Conservation (phyloP, 2,329 filamentous ascomycete genomes). For the Pseudodiploospora longispora region DNA sequence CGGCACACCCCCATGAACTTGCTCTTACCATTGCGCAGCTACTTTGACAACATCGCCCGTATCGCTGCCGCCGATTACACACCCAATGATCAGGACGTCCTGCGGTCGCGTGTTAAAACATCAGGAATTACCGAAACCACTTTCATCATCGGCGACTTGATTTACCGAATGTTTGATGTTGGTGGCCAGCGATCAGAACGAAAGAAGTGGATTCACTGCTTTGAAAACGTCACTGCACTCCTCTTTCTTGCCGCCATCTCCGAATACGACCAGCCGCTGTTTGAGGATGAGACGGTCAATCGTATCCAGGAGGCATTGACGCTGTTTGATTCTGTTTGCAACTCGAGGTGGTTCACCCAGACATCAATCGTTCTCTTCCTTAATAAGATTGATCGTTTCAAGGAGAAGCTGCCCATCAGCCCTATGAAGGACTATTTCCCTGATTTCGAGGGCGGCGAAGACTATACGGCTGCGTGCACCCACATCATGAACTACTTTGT, state of each 20-base stretch:
- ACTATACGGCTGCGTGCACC: conserved; percentile 92
- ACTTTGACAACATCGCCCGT: conserved; percentile 90
- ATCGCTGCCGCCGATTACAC: conserved; percentile 89
- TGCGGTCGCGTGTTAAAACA: conserved; percentile 93
- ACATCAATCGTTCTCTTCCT: conserved; percentile 84
- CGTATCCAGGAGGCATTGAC: conserved; percentile 88
- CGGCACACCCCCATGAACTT: not conserved
- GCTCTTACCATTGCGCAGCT: conserved; percentile 45
- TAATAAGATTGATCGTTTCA: conserved; percentile 87
- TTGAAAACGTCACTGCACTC: conserved; percentile 95
- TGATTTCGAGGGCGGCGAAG: conserved; percentile 88
- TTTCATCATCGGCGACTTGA: conserved; percentile 89
- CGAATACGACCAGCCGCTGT: conserved; percentile 91
- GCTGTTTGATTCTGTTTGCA: conserved; percentile 80
- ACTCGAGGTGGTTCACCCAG: conserved; percentile 84
- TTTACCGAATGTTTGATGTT: conserved; percentile 96
- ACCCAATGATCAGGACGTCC: conserved; percentile 89
- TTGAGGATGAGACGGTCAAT: conserved; percentile 94
- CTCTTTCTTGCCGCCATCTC: conserved; percentile 95
- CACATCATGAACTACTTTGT: conserved; percentile 99
- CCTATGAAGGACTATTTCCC: conserved; percentile 88
- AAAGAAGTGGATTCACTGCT: conserved; percentile 99
- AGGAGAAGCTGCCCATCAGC: conserved; percentile 73
- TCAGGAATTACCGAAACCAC: conserved; percentile 96
- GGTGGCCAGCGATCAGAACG: conserved; percentile 91